Conservation (phyloP, 2,329 filamentous ascomycete genomes). For the Bipolaris gigantea region DNA sequence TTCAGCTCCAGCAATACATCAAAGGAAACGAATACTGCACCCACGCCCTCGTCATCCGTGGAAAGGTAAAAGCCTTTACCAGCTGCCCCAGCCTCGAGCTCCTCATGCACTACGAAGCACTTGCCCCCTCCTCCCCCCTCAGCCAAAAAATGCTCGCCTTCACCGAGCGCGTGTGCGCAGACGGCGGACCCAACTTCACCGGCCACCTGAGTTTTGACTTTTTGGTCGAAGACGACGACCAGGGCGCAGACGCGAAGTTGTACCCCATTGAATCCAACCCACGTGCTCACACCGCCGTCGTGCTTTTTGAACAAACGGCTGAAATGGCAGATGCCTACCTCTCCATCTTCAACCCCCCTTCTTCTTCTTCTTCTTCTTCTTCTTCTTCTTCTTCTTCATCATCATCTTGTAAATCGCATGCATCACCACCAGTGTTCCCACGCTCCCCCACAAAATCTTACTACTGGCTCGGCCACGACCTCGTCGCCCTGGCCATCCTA, state of each 20-base stretch:
- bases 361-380: not conserved
- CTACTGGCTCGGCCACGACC: constrained; percentile 71
- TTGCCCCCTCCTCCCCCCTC: constrained; percentile 59
- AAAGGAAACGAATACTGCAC: constrained; percentile 68
- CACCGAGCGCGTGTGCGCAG: constrained; percentile 60
- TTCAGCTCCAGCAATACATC: constrained; percentile 71
- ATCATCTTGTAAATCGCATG: constrained; percentile 2
- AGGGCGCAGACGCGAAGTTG: constrained; percentile 46
- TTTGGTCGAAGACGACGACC: constrained; percentile 55
- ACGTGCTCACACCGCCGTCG: constrained; percentile 67
- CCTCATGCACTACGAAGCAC: constrained; percentile 66
- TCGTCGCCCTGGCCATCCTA: constrained; percentile 55
- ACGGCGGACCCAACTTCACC: constrained; percentile 57
- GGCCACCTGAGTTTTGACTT: constrained; percentile 76
- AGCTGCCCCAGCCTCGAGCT: constrained; percentile 66
- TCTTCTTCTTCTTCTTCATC: not conserved
- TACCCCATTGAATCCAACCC: constrained; percentile 75
- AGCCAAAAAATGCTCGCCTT: constrained; percentile 65
- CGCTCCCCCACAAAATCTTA: constrained; percentile 39
- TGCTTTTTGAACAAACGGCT: constrained; percentile 56
- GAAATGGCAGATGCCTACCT: constrained; percentile 36
- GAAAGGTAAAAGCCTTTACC: constrained; percentile 66
- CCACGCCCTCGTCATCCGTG: constrained; percentile 67
- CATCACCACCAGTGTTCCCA: constrained; percentile 19
- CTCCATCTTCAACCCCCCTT: constrained; percentile 21